Percentiles rank a stretch among this genome's conserved stretches.
Conservation (phyloP, 2,329 filamentous ascomycete genomes). For the Hypoxylon sp. region DNA sequence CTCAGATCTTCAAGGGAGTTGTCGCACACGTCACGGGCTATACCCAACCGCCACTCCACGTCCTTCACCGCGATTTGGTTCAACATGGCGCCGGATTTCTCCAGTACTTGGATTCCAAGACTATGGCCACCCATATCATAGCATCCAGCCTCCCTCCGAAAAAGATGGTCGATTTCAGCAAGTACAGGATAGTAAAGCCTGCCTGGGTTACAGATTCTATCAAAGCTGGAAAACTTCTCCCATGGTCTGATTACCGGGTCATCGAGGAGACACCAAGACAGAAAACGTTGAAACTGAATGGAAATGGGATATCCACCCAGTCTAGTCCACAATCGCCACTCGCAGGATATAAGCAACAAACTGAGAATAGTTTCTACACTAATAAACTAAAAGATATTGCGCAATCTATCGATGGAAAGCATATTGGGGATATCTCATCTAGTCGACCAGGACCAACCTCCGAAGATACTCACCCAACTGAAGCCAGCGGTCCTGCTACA, state of each 20-base stretch:
- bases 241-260: constrained; percentile 88
- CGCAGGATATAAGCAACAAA: constrained; percentile 83
- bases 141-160: constrained; percentile 91
- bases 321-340: constrained; percentile 66
- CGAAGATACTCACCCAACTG: background rate
- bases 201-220: constrained; percentile 95
- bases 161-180: constrained; percentile 88
- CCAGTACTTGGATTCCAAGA: constrained; percentile 95
- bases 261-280: constrained; percentile 87
- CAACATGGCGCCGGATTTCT: constrained; percentile 94
- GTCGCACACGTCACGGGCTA: constrained; percentile 96
- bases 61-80: constrained; percentile 89
- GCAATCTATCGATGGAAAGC: constrained; percentile 41
- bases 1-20: constrained; percentile 89
- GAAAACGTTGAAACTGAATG: constrained; percentile 75
- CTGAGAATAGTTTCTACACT: constrained; percentile 85
- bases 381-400: constrained; percentile 69
- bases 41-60: constrained; percentile 90
- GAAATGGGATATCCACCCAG: constrained; percentile 76
- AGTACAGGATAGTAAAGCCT: constrained; percentile 93
- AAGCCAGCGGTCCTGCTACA: background rate
- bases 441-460: constrained; percentile 26
- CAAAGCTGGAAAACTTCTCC: constrained; percentile 80
- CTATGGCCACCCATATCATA: constrained; percentile 94
- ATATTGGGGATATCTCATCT: constrained; percentile 36